A percentile compares a stretch with the other conserved stretches of the same genome.
Conservation (phyloP, 805 yeast species). For the Ogataea pignaliae region DNA sequence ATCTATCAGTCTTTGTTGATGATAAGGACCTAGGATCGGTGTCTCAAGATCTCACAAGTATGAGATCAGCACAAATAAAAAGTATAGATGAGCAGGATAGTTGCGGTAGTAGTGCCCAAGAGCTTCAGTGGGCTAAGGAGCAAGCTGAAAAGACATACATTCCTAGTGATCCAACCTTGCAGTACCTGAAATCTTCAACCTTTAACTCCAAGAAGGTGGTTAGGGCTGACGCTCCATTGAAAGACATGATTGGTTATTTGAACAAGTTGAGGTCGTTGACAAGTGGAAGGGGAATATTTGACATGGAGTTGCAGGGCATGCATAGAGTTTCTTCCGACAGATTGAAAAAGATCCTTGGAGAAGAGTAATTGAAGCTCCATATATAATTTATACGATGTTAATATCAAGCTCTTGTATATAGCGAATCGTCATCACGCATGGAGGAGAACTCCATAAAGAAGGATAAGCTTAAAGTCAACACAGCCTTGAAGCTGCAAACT, state of each 20-base stretch:
- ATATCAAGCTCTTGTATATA: no score
- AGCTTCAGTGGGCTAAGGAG: conserved; percentile 43
- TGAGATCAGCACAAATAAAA: conserved; percentile 68
- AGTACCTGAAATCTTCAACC: conserved; percentile 22
- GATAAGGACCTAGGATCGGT: conserved; percentile 79
- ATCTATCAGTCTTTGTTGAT: conserved; percentile 57
- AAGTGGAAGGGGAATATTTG: conserved; percentile 82
- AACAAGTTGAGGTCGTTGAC: conserved; percentile 75
- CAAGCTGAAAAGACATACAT: conserved; percentile 61
- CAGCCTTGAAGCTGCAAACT: no score
- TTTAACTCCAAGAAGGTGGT: conserved; percentile 47
- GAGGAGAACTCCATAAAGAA: no score
- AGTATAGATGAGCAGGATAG: conserved; percentile 63
- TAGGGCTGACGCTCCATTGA: conserved; percentile 77
- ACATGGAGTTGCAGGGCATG: conserved; percentile 76
- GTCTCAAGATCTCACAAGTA: conserved; percentile 75
- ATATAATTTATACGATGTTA: background rate
- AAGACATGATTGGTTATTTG: conserved; percentile 88
- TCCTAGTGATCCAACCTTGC: conserved; percentile 72
- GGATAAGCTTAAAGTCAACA: no score
- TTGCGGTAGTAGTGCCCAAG: conserved; percentile 24
- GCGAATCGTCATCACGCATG: no score
- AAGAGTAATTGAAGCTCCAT: background rate
- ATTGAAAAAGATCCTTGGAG: conserved; percentile 31
- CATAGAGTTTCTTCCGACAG: conserved; percentile 57